Evolutionary conservation across 192 early-diverging fungal genomes (phyloP).

Genomic region (Coemansia sp.): DNA sequence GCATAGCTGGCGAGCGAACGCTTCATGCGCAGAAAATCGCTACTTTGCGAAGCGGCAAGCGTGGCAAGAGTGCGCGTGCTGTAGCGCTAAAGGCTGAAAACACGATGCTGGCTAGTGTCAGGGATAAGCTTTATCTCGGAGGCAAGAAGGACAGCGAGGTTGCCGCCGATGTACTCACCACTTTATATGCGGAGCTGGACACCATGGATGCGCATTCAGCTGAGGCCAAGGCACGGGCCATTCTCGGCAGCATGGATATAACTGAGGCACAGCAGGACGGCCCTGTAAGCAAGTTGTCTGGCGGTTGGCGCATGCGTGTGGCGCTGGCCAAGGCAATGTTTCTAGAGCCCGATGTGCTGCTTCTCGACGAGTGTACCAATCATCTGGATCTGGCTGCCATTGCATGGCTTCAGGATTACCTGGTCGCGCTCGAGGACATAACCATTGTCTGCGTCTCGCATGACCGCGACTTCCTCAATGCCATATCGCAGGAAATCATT

Average conservation of each 20-base stretch:
- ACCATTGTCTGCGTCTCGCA: conserved; percentile 88
- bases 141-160: conserved; percentile 43
- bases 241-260: conserved; percentile 78
- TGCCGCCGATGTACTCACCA: conserved; percentile 58
- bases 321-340: conserved; percentile 84
- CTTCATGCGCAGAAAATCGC: conserved; percentile 58
- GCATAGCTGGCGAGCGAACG: conserved; percentile 44
- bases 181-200: conserved; percentile 60
- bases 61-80: conserved; percentile 63
- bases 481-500: conserved; percentile 73
- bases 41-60: conserved; percentile 63
- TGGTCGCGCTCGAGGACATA: conserved; percentile 57
- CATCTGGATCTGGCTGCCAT: conserved; percentile 89
- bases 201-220: conserved; percentile 63
- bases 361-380: conserved; percentile 89
- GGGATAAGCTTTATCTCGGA: conserved; percentile 23
- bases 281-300: conserved; percentile 62
- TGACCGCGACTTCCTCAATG: conserved; percentile 84
- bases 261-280: conserved; percentile 59
- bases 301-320: conserved; percentile 90
- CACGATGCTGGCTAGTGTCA: conserved; percentile 28
- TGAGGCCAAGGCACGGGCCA: conserved; percentile 65
- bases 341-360: conserved; percentile 75
- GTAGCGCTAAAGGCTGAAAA: conserved; percentile 55
- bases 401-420: conserved; percentile 85